Evolutionary conservation across 768 basidiomycete genomes (phyloP), one percentile per base, ranked within the genome.

Genomic region (Collybia mongolica): DNA sequence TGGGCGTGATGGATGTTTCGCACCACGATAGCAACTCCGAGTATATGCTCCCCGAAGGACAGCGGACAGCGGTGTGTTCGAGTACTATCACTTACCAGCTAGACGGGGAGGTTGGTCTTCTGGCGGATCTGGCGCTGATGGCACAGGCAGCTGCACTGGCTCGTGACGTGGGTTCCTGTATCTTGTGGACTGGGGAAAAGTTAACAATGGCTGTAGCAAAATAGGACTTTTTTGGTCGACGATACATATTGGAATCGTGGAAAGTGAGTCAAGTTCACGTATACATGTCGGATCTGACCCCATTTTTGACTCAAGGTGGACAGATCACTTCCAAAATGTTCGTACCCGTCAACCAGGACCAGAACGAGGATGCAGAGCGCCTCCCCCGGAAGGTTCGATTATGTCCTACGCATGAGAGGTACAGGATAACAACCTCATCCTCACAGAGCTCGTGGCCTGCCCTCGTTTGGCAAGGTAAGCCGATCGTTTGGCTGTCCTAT

Each of bases 211-310:
- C 43, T 19, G 48, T 52, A 87, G 86, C 71, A 76, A 49, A 81
- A 82, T 56, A 70, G 81, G 35, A 86, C 86, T 2, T 83, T 89
- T 65, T 71, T 88, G 46, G 70, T 89, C 4, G 81, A 86, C 50
- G 86, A 89, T 63, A 79, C 78, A 0, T 78, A 82, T 54, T 89
- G 87, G 86, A 82, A 86, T 62, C 79, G 86, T 49, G 86, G 85
- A 70, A 83, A 78, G 83, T 85, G 53, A 48, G 81, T 66, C 4
- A 17, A 14, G 6, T 14, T 14, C 14, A 32, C 11, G 11, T 12
- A 11, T 12, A 32, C 11, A 9, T 32, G 32, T 12, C 14, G 32
- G 36, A 37, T 11, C 41, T 55, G 24, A 52, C 15, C 6, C n/a
- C 32, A 5, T 6, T 37, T 7, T 39, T 28, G 19, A 15, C 24